Evolutionary conservation across 768 basidiomycete genomes (phyloP).

Genomic region (Myochromella boudieri): DNA sequence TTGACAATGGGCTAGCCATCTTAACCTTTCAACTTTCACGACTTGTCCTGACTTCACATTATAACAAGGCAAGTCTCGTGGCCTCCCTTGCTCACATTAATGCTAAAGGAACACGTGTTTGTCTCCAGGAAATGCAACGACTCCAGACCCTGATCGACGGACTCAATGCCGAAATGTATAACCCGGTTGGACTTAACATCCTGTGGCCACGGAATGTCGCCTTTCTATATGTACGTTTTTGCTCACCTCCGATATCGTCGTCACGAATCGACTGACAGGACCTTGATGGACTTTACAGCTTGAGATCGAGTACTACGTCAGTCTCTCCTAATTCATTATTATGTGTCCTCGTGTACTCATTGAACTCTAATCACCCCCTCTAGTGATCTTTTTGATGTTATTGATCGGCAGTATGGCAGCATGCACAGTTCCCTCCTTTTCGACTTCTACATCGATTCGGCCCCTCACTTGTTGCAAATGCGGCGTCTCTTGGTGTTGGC

Average conservation of each 20-base stretch:
- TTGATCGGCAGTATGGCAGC: slow-evolving; percentile 3
- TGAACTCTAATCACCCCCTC: not conserved
- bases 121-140: slow-evolving; percentile 70
- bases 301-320: slow-evolving; percentile 93
- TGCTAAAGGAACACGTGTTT: slow-evolving; percentile 3
- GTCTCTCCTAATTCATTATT: slow-evolving; percentile 32
- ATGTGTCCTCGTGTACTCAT: not conserved
- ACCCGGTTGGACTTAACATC: slow-evolving; percentile 85
- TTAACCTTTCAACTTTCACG: slow-evolving; percentile 80
- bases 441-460: not conserved
- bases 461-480: too few species aligned
- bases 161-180: slow-evolving; percentile 73
- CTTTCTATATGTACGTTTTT: slow-evolving; percentile 82
- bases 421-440: not conserved
- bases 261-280: slow-evolving; percentile 9
- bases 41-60: slow-evolving; percentile 70
- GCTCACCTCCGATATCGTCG: slow-evolving; percentile 6
- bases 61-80: slow-evolving; percentile 62
- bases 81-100: not conserved
- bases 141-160: slow-evolving; percentile 62
- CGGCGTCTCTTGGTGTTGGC: too few species aligned
- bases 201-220: slow-evolving; percentile 83
- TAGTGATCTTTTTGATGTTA: slow-evolving; percentile 19
- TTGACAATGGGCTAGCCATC: slow-evolving; percentile 80
- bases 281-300: slow-evolving; percentile 47